A percentile compares a stretch with the other conserved stretches of the same genome.
Conservation (phyloP, 345 rosid species). For the Hibiscus trionum region DNA sequence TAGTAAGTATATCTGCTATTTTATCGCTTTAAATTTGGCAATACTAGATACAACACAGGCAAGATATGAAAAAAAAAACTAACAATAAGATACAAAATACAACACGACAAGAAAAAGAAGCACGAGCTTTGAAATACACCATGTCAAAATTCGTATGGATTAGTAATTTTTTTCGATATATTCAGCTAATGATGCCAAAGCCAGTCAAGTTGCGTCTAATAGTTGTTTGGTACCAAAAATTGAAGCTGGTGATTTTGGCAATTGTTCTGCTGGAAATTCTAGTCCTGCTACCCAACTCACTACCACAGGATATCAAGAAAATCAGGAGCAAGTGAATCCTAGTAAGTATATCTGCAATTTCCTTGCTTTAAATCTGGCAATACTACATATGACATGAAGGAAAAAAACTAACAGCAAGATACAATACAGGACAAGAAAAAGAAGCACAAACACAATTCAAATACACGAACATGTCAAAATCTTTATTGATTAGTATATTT, state of each 20-base stretch:
- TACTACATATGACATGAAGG: not conserved
- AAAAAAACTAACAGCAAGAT: not conserved
- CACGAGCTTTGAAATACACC: not conserved
- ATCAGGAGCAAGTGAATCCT: not conserved
- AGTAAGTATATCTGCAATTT: not conserved
- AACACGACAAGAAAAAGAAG: not conserved
- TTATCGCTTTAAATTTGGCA: not conserved
- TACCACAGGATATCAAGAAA: not conserved
- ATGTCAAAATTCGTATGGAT: not conserved
- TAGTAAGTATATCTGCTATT: not conserved
- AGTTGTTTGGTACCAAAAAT: no score
- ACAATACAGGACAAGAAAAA: not conserved
- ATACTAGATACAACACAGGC: not conserved
- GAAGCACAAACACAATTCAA: not conserved
- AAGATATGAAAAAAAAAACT: not conserved
- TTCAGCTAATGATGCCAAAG: not conserved
- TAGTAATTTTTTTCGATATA: not conserved
- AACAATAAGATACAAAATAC: not conserved
- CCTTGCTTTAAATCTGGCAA: not conserved
- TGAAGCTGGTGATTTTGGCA: constrained; percentile 2
- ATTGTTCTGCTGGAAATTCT: not conserved
- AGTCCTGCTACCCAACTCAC: no score
- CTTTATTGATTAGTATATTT: not conserved
- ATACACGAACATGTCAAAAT: not conserved
- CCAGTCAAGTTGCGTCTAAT: not conserved